Conservation (phyloP, 495 filamentous ascomycete genomes). For the Neurospora sp. region DNA sequence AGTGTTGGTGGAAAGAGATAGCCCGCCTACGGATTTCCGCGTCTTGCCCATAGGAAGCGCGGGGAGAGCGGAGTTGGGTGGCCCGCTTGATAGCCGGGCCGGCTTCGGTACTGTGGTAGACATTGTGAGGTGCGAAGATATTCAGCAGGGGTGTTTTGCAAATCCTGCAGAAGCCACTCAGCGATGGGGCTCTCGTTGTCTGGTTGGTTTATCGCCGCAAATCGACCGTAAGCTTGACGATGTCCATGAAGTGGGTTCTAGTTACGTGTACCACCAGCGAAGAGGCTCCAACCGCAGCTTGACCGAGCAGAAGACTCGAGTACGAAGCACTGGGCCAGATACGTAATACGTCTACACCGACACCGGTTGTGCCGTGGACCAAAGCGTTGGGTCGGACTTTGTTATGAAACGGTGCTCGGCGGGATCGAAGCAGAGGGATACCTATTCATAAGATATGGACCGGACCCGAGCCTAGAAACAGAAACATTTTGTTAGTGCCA, state of each 20-base stretch:
- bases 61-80: constrained; percentile 56
- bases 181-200: neutral
- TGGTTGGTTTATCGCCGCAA: constrained; percentile 2
- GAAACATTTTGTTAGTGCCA: neutral
- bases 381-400: neutral
- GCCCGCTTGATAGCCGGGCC: constrained; percentile 49
- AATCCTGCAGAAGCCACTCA: neutral
- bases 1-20: constrained; percentile 38
- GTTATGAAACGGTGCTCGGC: neutral
- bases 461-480: neutral
- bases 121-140: constrained; percentile 29
- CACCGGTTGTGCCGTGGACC: neutral
- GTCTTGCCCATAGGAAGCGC: constrained; percentile 62
- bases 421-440: neutral
- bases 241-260: constrained; percentile 8
- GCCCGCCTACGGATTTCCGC: constrained; percentile 46
- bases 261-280: neutral
- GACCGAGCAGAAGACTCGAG: neutral
- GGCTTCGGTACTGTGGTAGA: constrained; percentile 56
- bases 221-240: neutral
- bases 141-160: neutral
- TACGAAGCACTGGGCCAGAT: neutral
- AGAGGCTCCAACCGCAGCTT: neutral
- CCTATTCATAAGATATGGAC: neutral
- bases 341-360: neutral